These are phyloP conservation scores for Diatrype stigma DNA, from an alignment of 2,329 filamentous ascomycete genomes.

Conservation along the genomic window DNA sequence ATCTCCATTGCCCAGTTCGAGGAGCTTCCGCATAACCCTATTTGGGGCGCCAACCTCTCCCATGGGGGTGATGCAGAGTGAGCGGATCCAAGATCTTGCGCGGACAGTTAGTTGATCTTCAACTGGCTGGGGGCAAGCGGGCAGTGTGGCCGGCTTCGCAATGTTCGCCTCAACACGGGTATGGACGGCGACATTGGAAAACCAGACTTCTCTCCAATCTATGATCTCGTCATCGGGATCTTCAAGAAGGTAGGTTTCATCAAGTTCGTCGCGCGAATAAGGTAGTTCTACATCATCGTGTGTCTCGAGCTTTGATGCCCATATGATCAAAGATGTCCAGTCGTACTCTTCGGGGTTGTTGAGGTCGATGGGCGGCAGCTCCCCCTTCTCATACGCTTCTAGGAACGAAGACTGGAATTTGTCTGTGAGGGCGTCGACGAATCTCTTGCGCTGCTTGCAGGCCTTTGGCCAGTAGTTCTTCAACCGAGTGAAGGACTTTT, in stretches of 20 bases:
- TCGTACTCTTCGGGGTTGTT: conserved; percentile 62
- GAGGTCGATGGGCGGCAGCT: conserved; percentile 60
- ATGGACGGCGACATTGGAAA: conserved; percentile 50
- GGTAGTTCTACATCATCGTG: conserved; percentile 47
- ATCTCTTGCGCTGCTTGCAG: conserved; percentile 46
- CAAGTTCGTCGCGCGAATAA: conserved; percentile 38
- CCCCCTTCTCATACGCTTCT: conserved; percentile 58
- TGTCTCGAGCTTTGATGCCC: conserved; percentile 54
- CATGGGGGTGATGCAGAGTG: conserved; percentile 50
- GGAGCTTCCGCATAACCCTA: conserved; percentile 47
- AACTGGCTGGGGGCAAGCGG: conserved; percentile 15
- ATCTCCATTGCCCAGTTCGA: conserved; percentile 40
- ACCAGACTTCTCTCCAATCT: conserved; percentile 56
- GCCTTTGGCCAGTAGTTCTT: conserved; percentile 52
- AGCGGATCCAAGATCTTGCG: conserved; percentile 57
- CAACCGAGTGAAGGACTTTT: conserved; percentile 46
- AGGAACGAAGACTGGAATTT: conserved; percentile 65
- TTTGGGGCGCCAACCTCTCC: conserved; percentile 33
- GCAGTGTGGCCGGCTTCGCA: conserved; percentile 40
- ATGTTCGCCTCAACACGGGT: conserved; percentile 53
- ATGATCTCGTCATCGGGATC: conserved; percentile 31
- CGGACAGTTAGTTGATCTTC: conserved; percentile 33
- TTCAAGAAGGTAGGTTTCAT: conserved; percentile 38
- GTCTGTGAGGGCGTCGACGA: conserved; percentile 53
- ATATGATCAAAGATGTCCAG: conserved; percentile 62